Percentiles rank a stretch among this genome's conserved stretches.
These are phyloP conservation scores for Suillus occidentalis DNA, from an alignment of 768 basidiomycete species.

Conservation along the genomic window DNA sequence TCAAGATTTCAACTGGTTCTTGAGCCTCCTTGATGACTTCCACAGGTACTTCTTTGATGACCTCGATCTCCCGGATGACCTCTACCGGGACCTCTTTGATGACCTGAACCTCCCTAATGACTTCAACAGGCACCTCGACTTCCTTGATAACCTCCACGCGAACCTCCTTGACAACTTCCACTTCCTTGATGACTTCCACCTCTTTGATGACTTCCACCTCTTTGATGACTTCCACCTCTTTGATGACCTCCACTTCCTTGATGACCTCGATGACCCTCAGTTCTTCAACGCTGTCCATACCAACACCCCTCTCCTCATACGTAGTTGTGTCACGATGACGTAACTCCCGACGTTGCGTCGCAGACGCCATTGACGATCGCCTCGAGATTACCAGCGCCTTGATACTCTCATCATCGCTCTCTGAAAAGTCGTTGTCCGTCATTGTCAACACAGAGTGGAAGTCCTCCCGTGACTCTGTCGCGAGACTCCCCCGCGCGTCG, in stretches of 20 bases:
- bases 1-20: slow-evolving; percentile 38
- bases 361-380: slow-evolving; percentile 27
- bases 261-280: slow-evolving; percentile 30
- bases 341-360: slow-evolving; percentile 15
- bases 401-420: slow-evolving; percentile 70
- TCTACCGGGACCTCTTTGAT: slow-evolving; percentile 21
- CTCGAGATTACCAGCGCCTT: slow-evolving; percentile 56
- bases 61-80: slow-evolving; percentile 24
- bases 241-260: slow-evolving; percentile 32
- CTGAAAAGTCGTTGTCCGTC: slow-evolving; percentile 67
- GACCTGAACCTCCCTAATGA: slow-evolving; percentile 27
- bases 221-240: slow-evolving; percentile 26
- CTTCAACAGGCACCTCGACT: slow-evolving; percentile 23
- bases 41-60: slow-evolving; percentile 13
- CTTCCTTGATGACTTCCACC: slow-evolving; percentile 33
- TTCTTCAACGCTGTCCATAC: slow-evolving; percentile 31
- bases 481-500: slow-evolving; percentile 72
- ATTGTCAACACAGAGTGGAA: slow-evolving; percentile 75
- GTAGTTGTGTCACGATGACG: slow-evolving; percentile 29
- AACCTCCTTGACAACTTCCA: slow-evolving; percentile 23
- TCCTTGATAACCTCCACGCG: slow-evolving; percentile 18
- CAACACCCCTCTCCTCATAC: slow-evolving; percentile 53
- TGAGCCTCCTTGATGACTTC: slow-evolving; percentile 27
- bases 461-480: slow-evolving; percentile 67
- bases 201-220: slow-evolving; percentile 31